A percentile compares a stretch with the other conserved stretches of the same genome.
Evolutionary conservation across 306 rosid species (phyloP).

Genomic region (Sechiopsis laciniata): DNA sequence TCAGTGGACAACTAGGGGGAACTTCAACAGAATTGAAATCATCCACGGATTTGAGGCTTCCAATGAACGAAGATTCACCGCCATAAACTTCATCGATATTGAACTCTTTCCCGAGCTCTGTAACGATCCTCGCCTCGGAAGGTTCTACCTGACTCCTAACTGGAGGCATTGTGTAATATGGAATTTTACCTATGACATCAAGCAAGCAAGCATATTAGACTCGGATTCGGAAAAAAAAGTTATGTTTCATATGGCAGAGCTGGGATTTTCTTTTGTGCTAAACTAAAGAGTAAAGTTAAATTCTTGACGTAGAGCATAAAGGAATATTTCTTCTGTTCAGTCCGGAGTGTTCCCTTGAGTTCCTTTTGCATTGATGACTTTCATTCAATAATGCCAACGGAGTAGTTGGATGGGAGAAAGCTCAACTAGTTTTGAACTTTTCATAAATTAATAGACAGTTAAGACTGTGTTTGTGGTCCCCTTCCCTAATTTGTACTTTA

Average conservation of each 20-base stretch:
- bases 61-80: slow-evolving; percentile 72
- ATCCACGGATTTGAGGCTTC: slow-evolving; percentile 70
- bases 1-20: slow-evolving; percentile 59
- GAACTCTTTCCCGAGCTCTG: slow-evolving; percentile 64
- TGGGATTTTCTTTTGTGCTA: slow-evolving; percentile 1
- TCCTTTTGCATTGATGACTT: background rate
- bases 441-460: background rate
- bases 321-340: background rate
- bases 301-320: background rate
- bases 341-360: background rate
- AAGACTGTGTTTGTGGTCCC: background rate
- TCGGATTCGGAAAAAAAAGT: background rate
- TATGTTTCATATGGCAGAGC: background rate
- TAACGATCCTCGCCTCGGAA: slow-evolving; percentile 63
- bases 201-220: background rate
- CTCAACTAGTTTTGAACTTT: background rate
- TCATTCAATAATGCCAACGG: background rate
- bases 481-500: too few relatives aligned
- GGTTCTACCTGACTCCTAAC: slow-evolving; percentile 59
- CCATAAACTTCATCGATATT: slow-evolving; percentile 70
- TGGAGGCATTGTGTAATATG: slow-evolving; percentile 85
- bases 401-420: background rate
- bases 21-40: slow-evolving; percentile 82
- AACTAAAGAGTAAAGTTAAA: background rate
- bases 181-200: slow-evolving; percentile 71